Evolutionary conservation across 75 land plant species (phyloP).

Genomic region (Cryptomeria japonica): DNA sequence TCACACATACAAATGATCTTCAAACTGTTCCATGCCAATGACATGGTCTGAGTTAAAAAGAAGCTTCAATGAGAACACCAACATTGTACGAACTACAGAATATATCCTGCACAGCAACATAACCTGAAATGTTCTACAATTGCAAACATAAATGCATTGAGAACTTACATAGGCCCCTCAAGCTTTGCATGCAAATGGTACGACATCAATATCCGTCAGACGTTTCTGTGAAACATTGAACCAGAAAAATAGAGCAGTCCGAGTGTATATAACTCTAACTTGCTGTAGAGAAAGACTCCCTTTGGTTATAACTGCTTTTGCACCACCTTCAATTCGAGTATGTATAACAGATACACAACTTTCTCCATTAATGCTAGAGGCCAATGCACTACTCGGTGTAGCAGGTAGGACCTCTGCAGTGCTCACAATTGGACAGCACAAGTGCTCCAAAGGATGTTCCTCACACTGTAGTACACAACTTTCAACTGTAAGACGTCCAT

Average conservation of each 20-base stretch:
- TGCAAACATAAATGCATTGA: not conserved
- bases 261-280: constrained; percentile 82
- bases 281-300: constrained; percentile 77
- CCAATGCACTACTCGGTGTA: not conserved
- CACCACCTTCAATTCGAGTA: constrained; percentile 95
- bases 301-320: constrained; percentile 71
- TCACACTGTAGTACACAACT: constrained; percentile 86
- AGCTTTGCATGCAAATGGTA: constrained; percentile 5
- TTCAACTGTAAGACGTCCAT: constrained; percentile 81
- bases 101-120: not conserved
- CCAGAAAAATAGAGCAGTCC: constrained; percentile 90
- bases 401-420: constrained; percentile 55
- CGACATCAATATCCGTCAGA: constrained; percentile 3
- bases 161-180: not conserved
- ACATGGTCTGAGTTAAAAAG: not conserved
- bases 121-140: not conserved
- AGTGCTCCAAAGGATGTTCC: constrained; percentile 83
- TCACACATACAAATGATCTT: not conserved
- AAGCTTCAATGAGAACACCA: not conserved
- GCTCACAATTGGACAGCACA: constrained; percentile 84
- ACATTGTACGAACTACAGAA: not conserved
- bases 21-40: not conserved
- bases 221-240: constrained; percentile 57
- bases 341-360: constrained; percentile 66
- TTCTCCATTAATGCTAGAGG: constrained; percentile 21